Percentiles rank a stretch among this genome's conserved stretches.
These are phyloP conservation scores for Danielia oregonensis DNA, from an alignment of 805 yeast genomes.

Conservation along the genomic window DNA sequence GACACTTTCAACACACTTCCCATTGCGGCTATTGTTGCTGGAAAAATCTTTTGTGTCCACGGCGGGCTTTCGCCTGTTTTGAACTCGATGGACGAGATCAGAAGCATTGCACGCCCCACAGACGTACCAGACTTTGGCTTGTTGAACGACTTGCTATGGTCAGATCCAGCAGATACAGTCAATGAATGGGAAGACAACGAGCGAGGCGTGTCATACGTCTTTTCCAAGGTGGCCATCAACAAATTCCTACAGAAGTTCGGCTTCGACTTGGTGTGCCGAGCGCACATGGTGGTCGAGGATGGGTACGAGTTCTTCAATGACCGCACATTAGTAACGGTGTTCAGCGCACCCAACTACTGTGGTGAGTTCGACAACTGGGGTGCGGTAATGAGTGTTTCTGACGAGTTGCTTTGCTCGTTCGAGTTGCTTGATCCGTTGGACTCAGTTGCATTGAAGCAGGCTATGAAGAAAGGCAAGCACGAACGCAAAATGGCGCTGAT, in stretches of 20 bases:
- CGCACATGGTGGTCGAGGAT: conserved; percentile 85
- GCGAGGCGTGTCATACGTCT: conserved; percentile 79
- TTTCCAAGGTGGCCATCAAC: conserved; percentile 74
- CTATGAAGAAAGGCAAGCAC: conserved; percentile 89
- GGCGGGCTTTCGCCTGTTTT: conserved; percentile 80
- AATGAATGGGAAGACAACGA: conserved; percentile 89
- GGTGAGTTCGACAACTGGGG: conserved; percentile 95
- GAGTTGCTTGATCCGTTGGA: conserved; percentile 93
- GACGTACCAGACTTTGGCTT: conserved; percentile 84
- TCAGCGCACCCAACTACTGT: conserved; percentile 73
- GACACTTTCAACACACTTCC: conserved; percentile 96
- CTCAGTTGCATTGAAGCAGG: conserved; percentile 87
- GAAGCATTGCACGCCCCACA: conserved; percentile 74
- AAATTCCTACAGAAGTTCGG: conserved; percentile 71
- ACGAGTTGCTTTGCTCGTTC: conserved; percentile 87
- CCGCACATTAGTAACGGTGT: conserved; percentile 66
- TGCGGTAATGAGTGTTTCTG: conserved; percentile 96
- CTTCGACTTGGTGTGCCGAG: conserved; percentile 78
- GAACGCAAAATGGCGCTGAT: conserved; percentile 65
- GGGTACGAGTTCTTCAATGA: conserved; percentile 77
- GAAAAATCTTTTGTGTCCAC: conserved; percentile 89
- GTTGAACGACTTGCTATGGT: conserved; percentile 75
- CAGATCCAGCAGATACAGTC: conserved; percentile 78
- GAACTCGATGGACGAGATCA: conserved; percentile 68
- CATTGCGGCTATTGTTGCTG: conserved; percentile 92